Conservation (phyloP, 805 yeast species). For the Wickerhamiella shivajii region DNA sequence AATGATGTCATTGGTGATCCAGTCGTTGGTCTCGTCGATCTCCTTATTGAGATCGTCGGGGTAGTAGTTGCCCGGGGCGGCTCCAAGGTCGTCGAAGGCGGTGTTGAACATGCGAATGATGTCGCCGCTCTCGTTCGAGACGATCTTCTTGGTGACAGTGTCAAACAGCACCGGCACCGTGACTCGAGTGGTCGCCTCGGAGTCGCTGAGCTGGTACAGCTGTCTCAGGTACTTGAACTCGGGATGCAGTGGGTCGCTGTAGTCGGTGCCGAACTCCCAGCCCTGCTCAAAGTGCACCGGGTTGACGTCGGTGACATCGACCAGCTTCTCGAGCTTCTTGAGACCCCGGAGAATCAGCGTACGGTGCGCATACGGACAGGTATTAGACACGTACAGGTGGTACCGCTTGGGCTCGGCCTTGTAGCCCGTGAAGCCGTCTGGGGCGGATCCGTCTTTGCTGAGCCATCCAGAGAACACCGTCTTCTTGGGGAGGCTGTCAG, state of each 20-base stretch:
- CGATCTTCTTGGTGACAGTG: conserved; percentile 62
- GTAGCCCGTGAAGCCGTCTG: conserved; percentile 6
- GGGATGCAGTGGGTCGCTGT: conserved; percentile 43
- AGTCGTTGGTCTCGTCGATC: conserved; percentile 62
- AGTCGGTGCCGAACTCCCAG: conserved; percentile 55
- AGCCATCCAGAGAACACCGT: conserved; percentile 3
- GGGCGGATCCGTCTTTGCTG: conserved; percentile 5
- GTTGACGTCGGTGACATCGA: conserved; percentile 53
- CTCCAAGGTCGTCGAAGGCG: conserved; percentile 35
- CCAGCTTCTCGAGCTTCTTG: conserved; percentile 44
- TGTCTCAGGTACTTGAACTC: conserved; percentile 42
- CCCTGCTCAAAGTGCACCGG: conserved; percentile 80
- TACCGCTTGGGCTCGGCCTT: conserved; percentile 39
- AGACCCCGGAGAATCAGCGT: conserved; percentile 54
- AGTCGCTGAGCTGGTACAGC: conserved; percentile 58
- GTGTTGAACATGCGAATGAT: conserved; percentile 68
- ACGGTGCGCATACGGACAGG: conserved; percentile 95
- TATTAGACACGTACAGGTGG: conserved; percentile 68
- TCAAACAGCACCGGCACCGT: conserved; percentile 95
- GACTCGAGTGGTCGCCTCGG: conserved; percentile 65
- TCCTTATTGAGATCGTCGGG: conserved; percentile 38
- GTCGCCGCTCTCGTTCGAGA: conserved; percentile 81
- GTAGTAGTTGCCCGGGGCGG: conserved; percentile 41
- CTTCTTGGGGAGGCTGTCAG: background rate
- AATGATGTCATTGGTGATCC: conserved; percentile 40